Evolutionary conservation across 1,284 basidiomycete species (phyloP).

Genomic region (Ustilago nuda): DNA sequence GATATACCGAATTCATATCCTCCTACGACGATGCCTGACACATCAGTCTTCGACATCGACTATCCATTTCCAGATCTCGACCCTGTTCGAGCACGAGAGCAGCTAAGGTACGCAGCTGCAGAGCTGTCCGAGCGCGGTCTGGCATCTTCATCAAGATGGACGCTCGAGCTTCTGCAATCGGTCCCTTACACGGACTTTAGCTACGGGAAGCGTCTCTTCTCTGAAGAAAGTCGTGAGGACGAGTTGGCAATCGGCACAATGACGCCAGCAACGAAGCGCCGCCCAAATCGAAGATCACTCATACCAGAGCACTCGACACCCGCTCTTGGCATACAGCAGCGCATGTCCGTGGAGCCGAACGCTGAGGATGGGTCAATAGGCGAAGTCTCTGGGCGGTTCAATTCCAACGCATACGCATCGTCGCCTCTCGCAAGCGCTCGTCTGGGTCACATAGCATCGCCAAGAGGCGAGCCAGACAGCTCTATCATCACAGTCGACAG

Average conservation of each 20-base stretch:
- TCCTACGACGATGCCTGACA: constrained; percentile 24
- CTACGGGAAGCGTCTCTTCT: background rate
- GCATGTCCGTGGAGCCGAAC: constrained; percentile 39
- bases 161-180: constrained; percentile 58
- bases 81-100: constrained; percentile 33
- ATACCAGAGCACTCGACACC: constrained; percentile 66
- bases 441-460: constrained; percentile 14
- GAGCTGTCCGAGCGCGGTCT: constrained; percentile 53
- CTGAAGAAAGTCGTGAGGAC: constrained; percentile 12
- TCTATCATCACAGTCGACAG: constrained; percentile 51
- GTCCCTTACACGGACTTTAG: constrained; percentile 24
- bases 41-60: constrained; percentile 46
- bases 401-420: constrained; percentile 18
- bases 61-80: constrained; percentile 52
- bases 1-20: background rate
- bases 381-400: constrained; percentile 36
- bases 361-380: constrained; percentile 24
- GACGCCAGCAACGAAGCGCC: constrained; percentile 42
- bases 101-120: constrained; percentile 40
- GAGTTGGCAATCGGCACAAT: constrained; percentile 24
- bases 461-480: constrained; percentile 34
- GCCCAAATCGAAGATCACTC: constrained; percentile 6
- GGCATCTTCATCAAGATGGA: constrained; percentile 53
- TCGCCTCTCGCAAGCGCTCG: constrained; percentile 38
- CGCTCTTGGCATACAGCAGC: constrained; percentile 53